Conservation (phyloP, 768 basidiomycete species). For the Sporobolomyces phaffii region DNA sequence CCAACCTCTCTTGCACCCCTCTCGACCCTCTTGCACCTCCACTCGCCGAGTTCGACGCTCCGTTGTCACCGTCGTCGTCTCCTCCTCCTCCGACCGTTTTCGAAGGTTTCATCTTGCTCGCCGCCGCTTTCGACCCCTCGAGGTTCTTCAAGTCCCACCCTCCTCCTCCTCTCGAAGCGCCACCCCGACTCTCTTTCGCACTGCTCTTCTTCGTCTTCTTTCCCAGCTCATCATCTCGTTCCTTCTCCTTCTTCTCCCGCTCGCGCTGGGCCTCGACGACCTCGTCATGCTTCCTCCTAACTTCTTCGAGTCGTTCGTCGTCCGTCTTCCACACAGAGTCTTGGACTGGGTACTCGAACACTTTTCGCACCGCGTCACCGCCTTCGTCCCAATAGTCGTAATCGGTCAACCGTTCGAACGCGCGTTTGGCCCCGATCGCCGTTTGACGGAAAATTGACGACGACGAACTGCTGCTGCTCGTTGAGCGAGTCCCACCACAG, state of each 20-base stretch:
- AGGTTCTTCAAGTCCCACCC: neutral
- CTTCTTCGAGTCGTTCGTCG: neutral
- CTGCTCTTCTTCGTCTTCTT: neutral
- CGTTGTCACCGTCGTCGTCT: no score
- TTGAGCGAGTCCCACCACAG: no score
- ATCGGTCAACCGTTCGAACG: neutral
- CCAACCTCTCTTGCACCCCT: constrained; percentile 21
- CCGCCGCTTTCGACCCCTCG: neutral
- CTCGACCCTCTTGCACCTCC: neutral
- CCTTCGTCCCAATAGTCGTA: constrained; percentile 2
- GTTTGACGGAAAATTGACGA: neutral
- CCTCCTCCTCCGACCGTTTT: neutral
- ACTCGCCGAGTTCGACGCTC: neutral
- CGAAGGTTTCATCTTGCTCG: constrained; percentile 1
- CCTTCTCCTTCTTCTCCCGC: neutral
- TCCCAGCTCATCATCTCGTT: neutral
- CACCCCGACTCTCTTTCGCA: neutral
- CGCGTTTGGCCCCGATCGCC: neutral
- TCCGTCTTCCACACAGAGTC: constrained; percentile 8
- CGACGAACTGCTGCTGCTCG: no score
- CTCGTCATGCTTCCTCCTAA: neutral
- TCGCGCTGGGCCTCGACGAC: neutral
- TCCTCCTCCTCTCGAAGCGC: no score
- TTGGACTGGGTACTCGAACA: neutral
- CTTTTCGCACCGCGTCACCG: neutral